Evolutionary conservation across 306 rosid genomes (phyloP), one percentile per base, ranked within the genome.

Genomic region (Lathyrus aphaca): DNA sequence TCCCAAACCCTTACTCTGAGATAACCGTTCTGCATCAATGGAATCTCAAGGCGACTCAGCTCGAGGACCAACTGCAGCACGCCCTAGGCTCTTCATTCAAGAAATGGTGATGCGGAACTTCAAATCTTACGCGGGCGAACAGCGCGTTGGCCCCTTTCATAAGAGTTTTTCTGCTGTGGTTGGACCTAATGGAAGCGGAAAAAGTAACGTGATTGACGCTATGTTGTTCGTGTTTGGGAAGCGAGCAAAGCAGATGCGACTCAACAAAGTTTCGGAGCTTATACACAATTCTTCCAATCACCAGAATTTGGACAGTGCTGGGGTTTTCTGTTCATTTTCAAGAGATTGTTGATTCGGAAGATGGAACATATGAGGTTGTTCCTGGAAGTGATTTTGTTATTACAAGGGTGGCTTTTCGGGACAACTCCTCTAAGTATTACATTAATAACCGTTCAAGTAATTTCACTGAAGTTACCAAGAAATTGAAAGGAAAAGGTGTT

Each of bases 131-230:
- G 96, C 98, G 8, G 98, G 97, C 13, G 95, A 88, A 56, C 97
- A 94, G 43, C 95, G 92, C 53, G 97, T 94, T 61, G 99, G 99
- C 3, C 99, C 97, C 30, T 94, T 94, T 74, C 97, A 94, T 69
- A 94, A 94, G 97, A 94, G 99, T 71, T 94, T 94, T 74, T 88
- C 99, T 8, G 97, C 99, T 0, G 99, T 94, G 65, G 95, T 94
- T 85, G 99, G 99, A 77, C 99, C 99, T 0, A 90, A 94, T 35
- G 99, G 99, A 43, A 90, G 99, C 53, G 97, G 98, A 29, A 94
- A 94, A 71, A 94, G 99, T 82, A 94, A 94, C 10, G 99, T 94
- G 38, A 94, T 94, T 5, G 98, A 92, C 25, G 98, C 96, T 3
- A 92, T 92, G 98, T 72, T 92, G 37, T 92, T 92, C 58, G 98